These are phyloP conservation scores for Pinus albicaulis DNA, from an alignment of 75 land plant genomes.

Conservation along the genomic window DNA sequence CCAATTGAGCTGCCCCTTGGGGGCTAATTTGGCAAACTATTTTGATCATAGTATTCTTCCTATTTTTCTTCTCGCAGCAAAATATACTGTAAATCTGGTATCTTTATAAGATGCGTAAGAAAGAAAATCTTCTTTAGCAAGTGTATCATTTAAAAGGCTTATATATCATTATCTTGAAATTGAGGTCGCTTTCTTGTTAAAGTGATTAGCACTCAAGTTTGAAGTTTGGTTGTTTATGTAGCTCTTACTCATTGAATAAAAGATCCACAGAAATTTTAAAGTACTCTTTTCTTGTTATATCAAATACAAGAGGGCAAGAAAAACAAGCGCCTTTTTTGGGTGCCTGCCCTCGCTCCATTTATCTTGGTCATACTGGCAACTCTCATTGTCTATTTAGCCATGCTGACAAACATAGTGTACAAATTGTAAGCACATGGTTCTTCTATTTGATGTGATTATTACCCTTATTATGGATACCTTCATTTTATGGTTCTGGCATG, in stretches of 20 bases:
- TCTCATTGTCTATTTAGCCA: slow-evolving; percentile 48
- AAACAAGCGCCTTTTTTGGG: slow-evolving; percentile 35
- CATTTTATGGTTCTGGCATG: no score
- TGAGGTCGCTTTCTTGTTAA: background rate
- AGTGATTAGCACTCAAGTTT: no score
- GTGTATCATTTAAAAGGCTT: background rate
- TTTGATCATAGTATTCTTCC: slow-evolving; percentile 30
- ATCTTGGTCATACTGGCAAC: slow-evolving; percentile 43
- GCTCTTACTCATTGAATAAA: background rate
- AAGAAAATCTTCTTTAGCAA: background rate
- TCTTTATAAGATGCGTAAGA: background rate
- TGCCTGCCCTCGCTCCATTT: slow-evolving; percentile 47
- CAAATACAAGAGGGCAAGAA: slow-evolving; percentile 31
- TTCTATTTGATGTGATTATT: no score
- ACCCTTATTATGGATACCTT: background rate
- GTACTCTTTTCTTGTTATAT: no score
- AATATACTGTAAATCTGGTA: slow-evolving; percentile 37
- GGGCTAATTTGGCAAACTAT: slow-evolving; percentile 67
- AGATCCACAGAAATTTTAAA: background rate
- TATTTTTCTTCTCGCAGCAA: slow-evolving; percentile 38
- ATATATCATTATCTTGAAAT: background rate
- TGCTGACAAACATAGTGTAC: slow-evolving; percentile 53
- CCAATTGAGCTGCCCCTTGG: no score
- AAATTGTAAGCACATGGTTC: slow-evolving; percentile 27
- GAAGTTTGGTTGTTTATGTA: no score